phyloP scores from a whole-genome alignment of 768 basidiomycete genomes.

The Psilocybe cyanescens region DNA sequence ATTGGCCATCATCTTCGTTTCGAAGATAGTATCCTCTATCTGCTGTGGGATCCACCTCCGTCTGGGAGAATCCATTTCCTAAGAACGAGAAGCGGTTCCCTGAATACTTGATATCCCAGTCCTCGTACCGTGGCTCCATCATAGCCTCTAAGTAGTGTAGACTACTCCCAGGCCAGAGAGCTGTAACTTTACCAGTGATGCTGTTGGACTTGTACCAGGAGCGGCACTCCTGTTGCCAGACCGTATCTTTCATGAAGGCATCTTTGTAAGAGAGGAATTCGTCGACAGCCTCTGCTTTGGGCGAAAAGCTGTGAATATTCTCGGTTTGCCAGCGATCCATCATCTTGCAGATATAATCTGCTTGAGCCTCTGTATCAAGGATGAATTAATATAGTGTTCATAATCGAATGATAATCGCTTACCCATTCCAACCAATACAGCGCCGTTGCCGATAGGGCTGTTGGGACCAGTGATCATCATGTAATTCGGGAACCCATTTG shows the following conservation, averaged over 20 bases:
- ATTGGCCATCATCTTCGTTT: slow-evolving; percentile 24
- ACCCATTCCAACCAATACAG: slow-evolving; percentile 34
- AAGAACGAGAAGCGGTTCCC: slow-evolving; percentile 35
- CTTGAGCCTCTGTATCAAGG: slow-evolving; percentile 29
- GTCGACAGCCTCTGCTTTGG: slow-evolving; percentile 35
- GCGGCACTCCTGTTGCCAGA: slow-evolving; percentile 33
- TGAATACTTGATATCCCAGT: slow-evolving; percentile 34
- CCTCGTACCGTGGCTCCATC: slow-evolving; percentile 32
- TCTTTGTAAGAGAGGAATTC: slow-evolving; percentile 37
- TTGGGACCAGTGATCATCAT: slow-evolving; percentile 35
- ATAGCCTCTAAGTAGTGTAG: slow-evolving; percentile 36
- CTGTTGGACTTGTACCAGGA: slow-evolving; percentile 37
- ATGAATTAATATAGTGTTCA: background rate
- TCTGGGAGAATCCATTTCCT: slow-evolving; percentile 35
- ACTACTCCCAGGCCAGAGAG: slow-evolving; percentile 37
- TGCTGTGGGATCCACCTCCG: slow-evolving; percentile 31
- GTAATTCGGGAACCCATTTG: slow-evolving; percentile 38
- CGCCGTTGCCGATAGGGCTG: slow-evolving; percentile 38
- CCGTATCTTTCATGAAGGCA: slow-evolving; percentile 34
- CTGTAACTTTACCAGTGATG: slow-evolving; percentile 29
- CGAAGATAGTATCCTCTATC: slow-evolving; percentile 35
- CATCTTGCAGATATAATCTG: slow-evolving; percentile 37
- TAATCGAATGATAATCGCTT: background rate
- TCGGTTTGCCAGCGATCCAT: slow-evolving; percentile 25
- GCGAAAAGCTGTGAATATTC: slow-evolving; percentile 30